These are phyloP conservation scores for Uronychia binucleata DNA, from an alignment of 73 alveolate species.

Conservation along the genomic window DNA sequence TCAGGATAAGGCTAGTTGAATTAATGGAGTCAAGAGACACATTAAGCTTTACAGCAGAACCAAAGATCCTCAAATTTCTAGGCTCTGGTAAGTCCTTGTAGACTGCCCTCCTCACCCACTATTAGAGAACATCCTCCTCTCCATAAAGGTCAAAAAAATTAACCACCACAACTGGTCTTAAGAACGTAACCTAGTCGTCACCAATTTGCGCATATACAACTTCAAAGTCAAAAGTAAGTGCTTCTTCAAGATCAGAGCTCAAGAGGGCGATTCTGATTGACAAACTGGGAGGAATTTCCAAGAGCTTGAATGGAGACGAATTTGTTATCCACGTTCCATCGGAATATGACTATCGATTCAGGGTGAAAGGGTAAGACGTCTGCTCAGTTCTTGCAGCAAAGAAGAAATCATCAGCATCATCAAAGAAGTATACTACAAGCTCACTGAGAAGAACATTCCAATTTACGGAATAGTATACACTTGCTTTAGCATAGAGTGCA, in stretches of 20 bases:
- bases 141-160: constrained; percentile 63
- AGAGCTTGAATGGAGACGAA: constrained; percentile 44
- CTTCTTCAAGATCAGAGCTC: constrained; percentile 15
- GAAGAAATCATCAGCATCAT: constrained; percentile 51
- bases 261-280: constrained; percentile 67
- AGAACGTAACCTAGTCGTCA: constrained; percentile 61
- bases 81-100: background rate
- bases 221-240: constrained; percentile 58
- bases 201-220: constrained; percentile 67
- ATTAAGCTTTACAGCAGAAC: background rate
- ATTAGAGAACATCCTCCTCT: constrained; percentile 64
- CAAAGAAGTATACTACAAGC: background rate
- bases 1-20: background rate
- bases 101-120: background rate
- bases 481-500: background rate
- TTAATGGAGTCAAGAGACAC: background rate
- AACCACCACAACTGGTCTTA: constrained; percentile 67
- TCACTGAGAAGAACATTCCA: constrained; percentile 10
- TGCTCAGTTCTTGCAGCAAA: constrained; percentile 13
- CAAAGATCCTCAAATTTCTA: background rate
- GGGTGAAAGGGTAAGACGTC: constrained; percentile 37
- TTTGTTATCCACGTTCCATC: constrained; percentile 80
- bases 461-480: constrained; percentile 34
- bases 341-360: constrained; percentile 83
- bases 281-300: constrained; percentile 50